These are phyloP conservation scores for Aspergillus affinis DNA, from an alignment of 495 filamentous ascomycete genomes.

Conservation along the genomic window DNA sequence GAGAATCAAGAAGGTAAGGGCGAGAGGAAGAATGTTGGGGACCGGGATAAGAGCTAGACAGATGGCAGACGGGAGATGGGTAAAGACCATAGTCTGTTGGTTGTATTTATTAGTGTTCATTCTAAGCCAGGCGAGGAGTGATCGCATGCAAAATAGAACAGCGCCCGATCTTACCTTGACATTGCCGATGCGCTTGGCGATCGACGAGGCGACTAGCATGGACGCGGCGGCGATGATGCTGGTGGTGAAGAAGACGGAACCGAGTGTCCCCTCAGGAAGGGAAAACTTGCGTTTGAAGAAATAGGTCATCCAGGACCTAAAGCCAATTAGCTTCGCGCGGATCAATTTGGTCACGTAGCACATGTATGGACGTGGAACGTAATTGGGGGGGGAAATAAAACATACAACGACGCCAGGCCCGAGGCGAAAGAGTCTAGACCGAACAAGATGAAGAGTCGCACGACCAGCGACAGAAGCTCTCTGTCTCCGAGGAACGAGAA, in stretches of 20 bases:
- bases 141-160: neutral
- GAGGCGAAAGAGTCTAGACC: slow-evolving; percentile 76
- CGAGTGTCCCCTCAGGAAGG: slow-evolving; percentile 66
- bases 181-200: slow-evolving; percentile 74
- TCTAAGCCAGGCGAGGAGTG: neutral
- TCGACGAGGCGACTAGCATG: slow-evolving; percentile 70
- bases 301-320: slow-evolving; percentile 67
- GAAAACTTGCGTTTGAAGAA: slow-evolving; percentile 77
- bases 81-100: slow-evolving; percentile 76
- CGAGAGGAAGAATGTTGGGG: slow-evolving; percentile 51
- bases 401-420: slow-evolving; percentile 69
- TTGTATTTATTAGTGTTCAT: slow-evolving; percentile 1
- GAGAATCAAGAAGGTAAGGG: slow-evolving; percentile 65
- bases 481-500: slow-evolving; percentile 53
- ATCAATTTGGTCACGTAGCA: slow-evolving; percentile 6
- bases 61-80: slow-evolving; percentile 74
- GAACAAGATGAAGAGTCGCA: slow-evolving; percentile 73
- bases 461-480: slow-evolving; percentile 58
- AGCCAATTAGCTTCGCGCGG: neutral
- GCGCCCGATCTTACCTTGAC: slow-evolving; percentile 50
- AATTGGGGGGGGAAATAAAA: slow-evolving; percentile 7
- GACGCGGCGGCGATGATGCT: slow-evolving; percentile 66
- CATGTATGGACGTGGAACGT: neutral
- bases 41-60: slow-evolving; percentile 69
- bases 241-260: slow-evolving; percentile 65